These are phyloP conservation scores for Nothomitra cinnamomea DNA, from an alignment of 2,329 filamentous ascomycete genomes.

Conservation along the genomic window DNA sequence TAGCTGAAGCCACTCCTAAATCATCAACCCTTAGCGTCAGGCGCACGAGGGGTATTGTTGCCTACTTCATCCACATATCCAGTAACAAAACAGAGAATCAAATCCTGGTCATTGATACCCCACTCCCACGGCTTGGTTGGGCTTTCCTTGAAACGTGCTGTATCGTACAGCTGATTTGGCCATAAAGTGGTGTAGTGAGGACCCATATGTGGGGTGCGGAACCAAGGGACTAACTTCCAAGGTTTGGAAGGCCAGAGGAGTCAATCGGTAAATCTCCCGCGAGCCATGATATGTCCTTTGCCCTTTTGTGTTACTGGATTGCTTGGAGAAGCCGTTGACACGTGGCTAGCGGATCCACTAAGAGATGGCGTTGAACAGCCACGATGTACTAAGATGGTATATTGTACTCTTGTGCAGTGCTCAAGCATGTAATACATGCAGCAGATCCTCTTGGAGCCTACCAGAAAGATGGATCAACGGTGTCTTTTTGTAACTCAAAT, in stretches of 20 bases:
- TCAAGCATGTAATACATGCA: slow-evolving; percentile 1
- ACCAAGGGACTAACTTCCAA: not conserved
- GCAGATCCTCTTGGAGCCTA: not conserved
- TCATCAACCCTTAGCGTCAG: not conserved
- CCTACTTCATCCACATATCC: not conserved
- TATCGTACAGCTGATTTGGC: not conserved
- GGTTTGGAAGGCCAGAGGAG: not conserved
- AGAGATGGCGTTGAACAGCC: not conserved
- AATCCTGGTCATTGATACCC: not conserved
- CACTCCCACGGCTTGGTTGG: not conserved
- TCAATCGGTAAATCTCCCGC: not conserved
- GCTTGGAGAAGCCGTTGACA: not conserved
- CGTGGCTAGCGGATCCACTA: not conserved
- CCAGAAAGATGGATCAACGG: not conserved
- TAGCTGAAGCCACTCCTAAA: not conserved
- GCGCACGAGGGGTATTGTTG: not conserved
- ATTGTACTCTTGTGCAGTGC: not conserved
- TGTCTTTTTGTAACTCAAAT: not conserved
- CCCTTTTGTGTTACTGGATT: not conserved
- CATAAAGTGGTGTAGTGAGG: not conserved
- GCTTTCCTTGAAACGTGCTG: not conserved
- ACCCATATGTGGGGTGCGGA: not conserved
- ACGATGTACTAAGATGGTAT: not conserved
- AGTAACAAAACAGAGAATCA: not conserved
- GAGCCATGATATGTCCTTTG: too few species aligned